phyloP scores from a whole-genome alignment of 2,329 filamentous ascomycete genomes.

The Colletotrichum echinochloae region DNA sequence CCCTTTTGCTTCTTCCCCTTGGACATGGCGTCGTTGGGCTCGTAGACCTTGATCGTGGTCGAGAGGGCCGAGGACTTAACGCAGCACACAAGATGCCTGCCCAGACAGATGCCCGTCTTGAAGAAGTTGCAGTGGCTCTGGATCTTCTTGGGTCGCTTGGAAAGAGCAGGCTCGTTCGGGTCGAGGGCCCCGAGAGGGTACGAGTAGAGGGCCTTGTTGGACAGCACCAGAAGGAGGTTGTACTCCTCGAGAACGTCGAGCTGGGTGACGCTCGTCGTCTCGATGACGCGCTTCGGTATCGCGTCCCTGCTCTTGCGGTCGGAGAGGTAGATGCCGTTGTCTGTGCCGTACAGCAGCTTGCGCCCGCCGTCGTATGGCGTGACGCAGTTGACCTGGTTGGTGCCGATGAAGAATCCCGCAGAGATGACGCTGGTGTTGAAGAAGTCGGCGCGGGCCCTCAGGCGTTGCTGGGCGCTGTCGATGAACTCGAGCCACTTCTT shows the following conservation, averaged over 20 bases:
- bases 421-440: slow-evolving; percentile 79
- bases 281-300: slow-evolving; percentile 84
- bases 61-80: slow-evolving; percentile 95
- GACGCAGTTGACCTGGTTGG: slow-evolving; percentile 93
- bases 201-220: slow-evolving; percentile 92
- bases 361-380: slow-evolving; percentile 95
- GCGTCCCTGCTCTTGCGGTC: slow-evolving; percentile 90
- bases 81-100: slow-evolving; percentile 93
- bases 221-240: slow-evolving; percentile 87
- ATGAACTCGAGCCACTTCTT: slow-evolving; percentile 99
- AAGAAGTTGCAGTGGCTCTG: slow-evolving; percentile 98
- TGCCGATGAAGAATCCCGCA: slow-evolving; percentile 68
- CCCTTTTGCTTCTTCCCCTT: slow-evolving; percentile 97
- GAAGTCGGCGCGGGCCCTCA: slow-evolving; percentile 90
- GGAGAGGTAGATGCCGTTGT: slow-evolving; percentile 91
- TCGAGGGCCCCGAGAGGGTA: slow-evolving; percentile 91
- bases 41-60: slow-evolving; percentile 98
- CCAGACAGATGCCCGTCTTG: slow-evolving; percentile 94
- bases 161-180: slow-evolving; percentile 81
- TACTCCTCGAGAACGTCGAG: slow-evolving; percentile 98
- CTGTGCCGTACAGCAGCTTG: slow-evolving; percentile 94
- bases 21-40: slow-evolving; percentile 93
- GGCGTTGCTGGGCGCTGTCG: slow-evolving; percentile 86
- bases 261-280: slow-evolving; percentile 89
- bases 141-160: slow-evolving; percentile 94